A percentile compares a stretch with the other conserved stretches of the same genome.
phyloP scores from a whole-genome alignment of 352 stramenopile genomes.

The Phytophthora boehmeriae region DNA sequence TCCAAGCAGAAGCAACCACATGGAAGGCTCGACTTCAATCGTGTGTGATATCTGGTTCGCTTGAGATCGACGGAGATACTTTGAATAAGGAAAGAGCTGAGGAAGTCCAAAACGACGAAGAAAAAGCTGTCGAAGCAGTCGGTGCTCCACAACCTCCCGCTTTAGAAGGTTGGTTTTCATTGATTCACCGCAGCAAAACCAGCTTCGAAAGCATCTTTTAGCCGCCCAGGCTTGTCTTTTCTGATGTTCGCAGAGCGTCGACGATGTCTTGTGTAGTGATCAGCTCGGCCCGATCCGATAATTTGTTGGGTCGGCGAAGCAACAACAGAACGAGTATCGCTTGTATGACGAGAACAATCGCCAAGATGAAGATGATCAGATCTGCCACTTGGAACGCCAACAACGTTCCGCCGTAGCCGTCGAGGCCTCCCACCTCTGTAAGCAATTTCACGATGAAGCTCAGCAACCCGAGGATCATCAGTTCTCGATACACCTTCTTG shows the following conservation, averaged over 20 bases:
- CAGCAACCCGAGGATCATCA: conserved; percentile 68
- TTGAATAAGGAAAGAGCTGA: conserved; percentile 64
- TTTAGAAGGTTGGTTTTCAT: conserved; percentile 7
- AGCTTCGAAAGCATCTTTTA: background rate
- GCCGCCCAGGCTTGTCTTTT: background rate
- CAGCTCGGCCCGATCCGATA: conserved; percentile 45
- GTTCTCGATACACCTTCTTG: conserved; percentile 59
- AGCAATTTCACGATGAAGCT: conserved; percentile 55
- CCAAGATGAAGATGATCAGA: conserved; percentile 60
- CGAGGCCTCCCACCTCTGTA: conserved; percentile 37
- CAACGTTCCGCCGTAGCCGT: conserved; percentile 35
- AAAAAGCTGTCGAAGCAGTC: conserved; percentile 51
- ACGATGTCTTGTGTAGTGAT: conserved; percentile 46
- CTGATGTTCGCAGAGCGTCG: conserved; percentile 10
- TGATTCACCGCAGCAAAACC: conserved; percentile 3
- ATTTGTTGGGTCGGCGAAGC: conserved; percentile 40
- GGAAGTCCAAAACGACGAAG: conserved; percentile 45
- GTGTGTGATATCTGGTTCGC: conserved; percentile 77
- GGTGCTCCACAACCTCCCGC: conserved; percentile 31
- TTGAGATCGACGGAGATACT: conserved; percentile 71
- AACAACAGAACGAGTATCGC: conserved; percentile 45
- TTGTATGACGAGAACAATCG: conserved; percentile 52
- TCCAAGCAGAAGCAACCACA: conserved; percentile 56
- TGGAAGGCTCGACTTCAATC: conserved; percentile 73
- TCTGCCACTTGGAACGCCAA: conserved; percentile 58